A percentile compares a stretch with the other conserved stretches of the same genome.
Conservation (phyloP, 108 stramenopile species). For the Cyclostephanos tholiformis region DNA sequence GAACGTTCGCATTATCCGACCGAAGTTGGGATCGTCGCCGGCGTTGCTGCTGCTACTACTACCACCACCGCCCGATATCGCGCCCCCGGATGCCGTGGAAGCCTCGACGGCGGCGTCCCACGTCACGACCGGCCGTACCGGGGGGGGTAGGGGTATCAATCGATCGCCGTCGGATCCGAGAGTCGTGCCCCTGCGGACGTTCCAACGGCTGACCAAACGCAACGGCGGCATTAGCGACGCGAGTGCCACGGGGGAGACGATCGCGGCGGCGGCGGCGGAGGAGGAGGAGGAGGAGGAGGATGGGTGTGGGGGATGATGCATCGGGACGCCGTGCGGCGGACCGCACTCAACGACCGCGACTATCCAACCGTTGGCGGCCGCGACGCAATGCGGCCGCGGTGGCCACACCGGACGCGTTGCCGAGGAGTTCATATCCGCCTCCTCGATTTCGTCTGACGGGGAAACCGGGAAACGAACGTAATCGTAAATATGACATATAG, state of each 20-base stretch:
- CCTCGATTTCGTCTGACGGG: constrained; percentile 48
- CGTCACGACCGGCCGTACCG: constrained; percentile 42
- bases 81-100: too few species aligned
- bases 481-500: neutral
- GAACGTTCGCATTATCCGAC: constrained; percentile 69
- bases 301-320: constrained; percentile 10
- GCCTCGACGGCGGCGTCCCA: constrained; percentile 48
- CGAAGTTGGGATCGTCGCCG: constrained; percentile 51
- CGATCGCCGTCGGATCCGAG: constrained; percentile 68
- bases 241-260: too few species aligned
- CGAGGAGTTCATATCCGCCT: constrained; percentile 37
- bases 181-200: constrained; percentile 49
- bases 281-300: constrained; percentile 17
- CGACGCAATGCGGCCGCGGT: constrained; percentile 67
- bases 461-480: constrained; percentile 32
- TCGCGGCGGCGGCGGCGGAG: neutral
- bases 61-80: too few species aligned
- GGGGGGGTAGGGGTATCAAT: constrained; percentile 47
- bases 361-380: constrained; percentile 85
- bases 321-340: constrained; percentile 28
- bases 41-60: too few species aligned
- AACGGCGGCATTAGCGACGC: constrained; percentile 44
- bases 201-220: constrained; percentile 53
- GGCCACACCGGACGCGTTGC: constrained; percentile 62
- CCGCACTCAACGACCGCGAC: constrained; percentile 76